These are phyloP conservation scores for Carex kokanica DNA, from an alignment of 176 grass and related monocot species.

Conservation along the genomic window DNA sequence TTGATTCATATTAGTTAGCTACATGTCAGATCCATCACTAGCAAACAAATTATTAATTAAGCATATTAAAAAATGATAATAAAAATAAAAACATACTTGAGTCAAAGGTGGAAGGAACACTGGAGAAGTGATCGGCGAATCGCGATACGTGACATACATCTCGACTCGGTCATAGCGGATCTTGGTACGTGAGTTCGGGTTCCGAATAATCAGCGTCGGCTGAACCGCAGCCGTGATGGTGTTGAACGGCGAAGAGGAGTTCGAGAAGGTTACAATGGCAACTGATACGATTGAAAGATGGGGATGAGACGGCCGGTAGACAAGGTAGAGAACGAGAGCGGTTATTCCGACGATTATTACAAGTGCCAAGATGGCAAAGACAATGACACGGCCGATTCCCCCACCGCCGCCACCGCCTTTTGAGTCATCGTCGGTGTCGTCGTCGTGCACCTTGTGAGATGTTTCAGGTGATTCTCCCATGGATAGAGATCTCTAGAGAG, in stretches of 20 bases:
- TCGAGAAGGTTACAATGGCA: conserved; percentile 2
- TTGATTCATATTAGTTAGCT: no score
- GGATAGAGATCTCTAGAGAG: not conserved
- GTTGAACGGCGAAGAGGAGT: conserved; percentile 15
- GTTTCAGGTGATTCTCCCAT: not conserved
- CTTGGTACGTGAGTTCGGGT: not conserved
- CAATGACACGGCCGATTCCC: not conserved
- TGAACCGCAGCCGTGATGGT: conserved; percentile 9
- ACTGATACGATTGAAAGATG: not conserved
- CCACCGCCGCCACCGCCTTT: not conserved
- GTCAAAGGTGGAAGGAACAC: not conserved
- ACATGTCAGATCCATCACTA: no score
- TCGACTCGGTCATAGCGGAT: not conserved
- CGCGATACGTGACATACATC: conserved; percentile 14
- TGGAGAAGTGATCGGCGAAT: conserved; percentile 15
- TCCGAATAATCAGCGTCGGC: not conserved
- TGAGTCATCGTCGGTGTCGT: not conserved
- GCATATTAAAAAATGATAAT: no score
- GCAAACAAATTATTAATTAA: no score
- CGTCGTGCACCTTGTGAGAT: not conserved
- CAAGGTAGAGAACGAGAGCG: conserved; percentile 7
- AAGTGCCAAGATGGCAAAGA: not conserved
- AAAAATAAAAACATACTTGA: not conserved
- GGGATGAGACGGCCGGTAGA: conserved; percentile 12
- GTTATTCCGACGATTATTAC: not conserved